These are phyloP conservation scores for Chloris gayana DNA, from an alignment of 176 grass and related monocot species.

Conservation along the genomic window DNA sequence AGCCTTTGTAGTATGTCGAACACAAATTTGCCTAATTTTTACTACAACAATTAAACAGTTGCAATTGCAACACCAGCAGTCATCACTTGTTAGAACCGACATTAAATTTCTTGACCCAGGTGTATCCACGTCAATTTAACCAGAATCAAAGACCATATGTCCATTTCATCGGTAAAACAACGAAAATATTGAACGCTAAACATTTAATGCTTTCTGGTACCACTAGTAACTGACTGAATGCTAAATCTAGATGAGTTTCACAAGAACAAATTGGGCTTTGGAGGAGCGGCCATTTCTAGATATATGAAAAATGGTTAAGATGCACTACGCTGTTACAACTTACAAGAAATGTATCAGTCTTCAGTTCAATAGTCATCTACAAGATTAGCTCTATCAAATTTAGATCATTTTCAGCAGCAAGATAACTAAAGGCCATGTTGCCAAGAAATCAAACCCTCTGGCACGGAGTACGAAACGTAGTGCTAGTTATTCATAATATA, in stretches of 20 bases:
- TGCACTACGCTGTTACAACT: slow-evolving; percentile 18
- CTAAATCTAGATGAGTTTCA: neutral
- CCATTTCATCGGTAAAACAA: no score
- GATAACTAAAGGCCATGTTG: neutral
- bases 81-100: slow-evolving; percentile 5
- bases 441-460: neutral
- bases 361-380: neutral
- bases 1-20: no score
- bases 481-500: neutral
- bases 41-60: neutral
- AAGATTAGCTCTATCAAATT: slow-evolving; percentile 10
- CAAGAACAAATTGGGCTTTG: neutral
- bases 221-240: slow-evolving; percentile 30
- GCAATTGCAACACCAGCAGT: neutral
- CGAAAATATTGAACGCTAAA: no score
- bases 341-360: slow-evolving; percentile 2
- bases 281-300: neutral
- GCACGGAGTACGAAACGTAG: slow-evolving; percentile 19
- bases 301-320: neutral
- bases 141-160: no score
- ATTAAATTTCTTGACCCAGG: neutral
- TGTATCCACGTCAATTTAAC: slow-evolving; percentile 7
- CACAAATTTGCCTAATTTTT: no score
- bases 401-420: neutral
- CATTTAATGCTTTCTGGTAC: neutral